Evolutionary conservation across 2,329 filamentous ascomycete species (phyloP), one percentile per base, ranked within the genome.

Genomic region (Tolypocladium capitatum): DNA sequence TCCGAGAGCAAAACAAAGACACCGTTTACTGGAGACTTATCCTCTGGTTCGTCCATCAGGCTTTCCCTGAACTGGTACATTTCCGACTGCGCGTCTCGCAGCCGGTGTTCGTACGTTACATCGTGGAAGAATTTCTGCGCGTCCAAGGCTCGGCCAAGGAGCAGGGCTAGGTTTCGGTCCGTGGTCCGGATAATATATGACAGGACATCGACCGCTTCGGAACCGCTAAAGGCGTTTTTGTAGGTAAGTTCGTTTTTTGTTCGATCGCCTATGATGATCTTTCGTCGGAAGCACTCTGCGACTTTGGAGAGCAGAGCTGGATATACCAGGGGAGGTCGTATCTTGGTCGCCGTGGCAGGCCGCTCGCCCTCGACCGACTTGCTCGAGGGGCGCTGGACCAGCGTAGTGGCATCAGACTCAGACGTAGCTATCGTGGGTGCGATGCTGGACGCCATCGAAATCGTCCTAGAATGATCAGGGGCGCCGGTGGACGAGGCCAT

Each of bases 111-210:
- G 66, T 98, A 98, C 1, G 91, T 96, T 45, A 97, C 92, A 73
- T 98, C 92, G 69, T 98, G 92, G 63, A 98, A 98, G 70, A 95
- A 96, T 64, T 97, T 97, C 62, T 98, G 92, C 24, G 92, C 92
- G 68, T 98, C 92, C 51, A 98, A 71, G 38, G 92, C 89, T 61
- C 92, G 80, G 52, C 92, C 92, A 16, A 98, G 73, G 10, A 98
- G 78, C 44, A 98, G 72, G 11, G 92, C 92, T 51, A 98, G 72
- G 62, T 98, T 98, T 50, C 92, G 81, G 66, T 98, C 92, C 1
- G 88, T 95, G 1, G 92, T 98, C 60, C 94, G 85, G 65, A 98
- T 97, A 55, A 98, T 97, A 61, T 94, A 94, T 1, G 87, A 87
- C 54, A 98, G 84, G 49, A 97, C 77, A 63, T 98, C 92, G 20